Percentiles rank a stretch among this genome's conserved stretches.
Evolutionary conservation across 768 basidiomycete genomes (phyloP).

Genomic region (Grammothele lineata): DNA sequence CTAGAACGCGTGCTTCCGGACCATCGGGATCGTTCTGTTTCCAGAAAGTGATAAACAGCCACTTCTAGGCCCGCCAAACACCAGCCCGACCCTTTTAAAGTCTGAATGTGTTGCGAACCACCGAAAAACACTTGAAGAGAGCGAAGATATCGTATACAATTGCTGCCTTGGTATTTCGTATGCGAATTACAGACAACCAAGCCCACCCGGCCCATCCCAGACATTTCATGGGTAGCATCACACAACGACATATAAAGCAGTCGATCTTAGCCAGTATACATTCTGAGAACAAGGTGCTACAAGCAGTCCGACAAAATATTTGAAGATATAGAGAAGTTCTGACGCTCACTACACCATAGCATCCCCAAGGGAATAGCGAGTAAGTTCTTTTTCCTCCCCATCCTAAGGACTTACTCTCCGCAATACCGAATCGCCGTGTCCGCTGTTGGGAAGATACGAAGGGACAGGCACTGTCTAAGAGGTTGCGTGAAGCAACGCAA

Average conservation of each 20-base stretch:
- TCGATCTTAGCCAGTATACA: no score
- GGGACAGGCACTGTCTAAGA: constrained; percentile 72
- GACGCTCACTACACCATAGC: constrained; percentile 49
- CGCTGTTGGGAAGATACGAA: constrained; percentile 32
- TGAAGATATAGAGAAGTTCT: constrained; percentile 57
- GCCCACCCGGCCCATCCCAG: no score
- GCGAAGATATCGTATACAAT: no score
- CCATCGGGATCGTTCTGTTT: constrained; percentile 4
- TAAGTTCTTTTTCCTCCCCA: constrained; percentile 61
- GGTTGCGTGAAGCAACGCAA: constrained; percentile 43
- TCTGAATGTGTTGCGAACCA: no score
- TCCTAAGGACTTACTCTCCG: constrained; percentile 44
- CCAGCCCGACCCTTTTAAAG: neutral
- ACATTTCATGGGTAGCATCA: no score
- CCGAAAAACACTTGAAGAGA: no score
- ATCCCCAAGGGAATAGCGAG: constrained; percentile 32
- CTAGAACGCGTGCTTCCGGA: constrained; percentile 1
- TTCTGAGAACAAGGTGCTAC: no score
- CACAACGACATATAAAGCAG: no score
- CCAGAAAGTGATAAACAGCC: neutral
- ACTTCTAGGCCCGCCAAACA: neutral
- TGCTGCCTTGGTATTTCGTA: no score
- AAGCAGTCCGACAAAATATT: no score
- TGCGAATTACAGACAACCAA: no score
- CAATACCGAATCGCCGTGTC: constrained; percentile 68